Evolutionary conservation across 768 basidiomycete species (phyloP).

Genomic region (Amanita polypyramis): DNA sequence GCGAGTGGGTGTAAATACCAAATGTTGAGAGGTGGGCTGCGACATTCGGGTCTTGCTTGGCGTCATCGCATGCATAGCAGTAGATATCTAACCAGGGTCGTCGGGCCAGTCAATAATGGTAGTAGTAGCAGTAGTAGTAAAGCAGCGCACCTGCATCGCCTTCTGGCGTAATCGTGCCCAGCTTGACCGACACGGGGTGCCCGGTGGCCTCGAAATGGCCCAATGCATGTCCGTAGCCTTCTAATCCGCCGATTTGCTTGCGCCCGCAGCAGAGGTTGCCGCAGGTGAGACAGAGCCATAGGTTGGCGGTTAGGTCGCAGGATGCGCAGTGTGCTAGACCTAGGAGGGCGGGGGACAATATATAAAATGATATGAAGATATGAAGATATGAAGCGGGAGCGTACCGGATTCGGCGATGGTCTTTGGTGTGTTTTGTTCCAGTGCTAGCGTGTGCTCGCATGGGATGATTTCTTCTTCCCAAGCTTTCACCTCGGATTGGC

Average conservation of each 20-base stretch:
- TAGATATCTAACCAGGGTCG: slow-evolving; percentile 68
- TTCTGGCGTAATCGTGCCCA: slow-evolving; percentile 95
- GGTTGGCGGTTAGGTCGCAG: slow-evolving; percentile 83
- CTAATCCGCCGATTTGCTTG: slow-evolving; percentile 66
- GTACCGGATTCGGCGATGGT: slow-evolving; percentile 44
- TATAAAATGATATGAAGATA: background rate
- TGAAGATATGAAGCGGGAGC: background rate
- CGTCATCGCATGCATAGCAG: slow-evolving; percentile 87
- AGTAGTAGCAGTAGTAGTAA: background rate
- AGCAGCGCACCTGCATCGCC: slow-evolving; percentile 65
- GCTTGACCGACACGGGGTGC: slow-evolving; percentile 82
- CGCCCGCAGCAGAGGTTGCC: slow-evolving; percentile 87
- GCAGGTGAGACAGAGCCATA: slow-evolving; percentile 94
- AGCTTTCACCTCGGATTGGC: slow-evolving; percentile 90
- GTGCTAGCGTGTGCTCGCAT: slow-evolving; percentile 67
- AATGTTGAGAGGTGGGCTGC: slow-evolving; percentile 66
- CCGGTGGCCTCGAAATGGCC: slow-evolving; percentile 60
- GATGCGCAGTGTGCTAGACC: slow-evolving; percentile 50
- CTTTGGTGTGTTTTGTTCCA: slow-evolving; percentile 32
- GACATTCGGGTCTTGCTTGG: slow-evolving; percentile 68
- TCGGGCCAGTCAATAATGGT: background rate
- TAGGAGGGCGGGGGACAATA: background rate
- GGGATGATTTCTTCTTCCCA: slow-evolving; percentile 93
- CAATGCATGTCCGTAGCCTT: slow-evolving; percentile 87
- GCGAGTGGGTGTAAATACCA: slow-evolving; percentile 75